These are phyloP conservation scores for Lachnum nothofagi DNA, from an alignment of 2,329 filamentous ascomycete genomes.

Conservation along the genomic window DNA sequence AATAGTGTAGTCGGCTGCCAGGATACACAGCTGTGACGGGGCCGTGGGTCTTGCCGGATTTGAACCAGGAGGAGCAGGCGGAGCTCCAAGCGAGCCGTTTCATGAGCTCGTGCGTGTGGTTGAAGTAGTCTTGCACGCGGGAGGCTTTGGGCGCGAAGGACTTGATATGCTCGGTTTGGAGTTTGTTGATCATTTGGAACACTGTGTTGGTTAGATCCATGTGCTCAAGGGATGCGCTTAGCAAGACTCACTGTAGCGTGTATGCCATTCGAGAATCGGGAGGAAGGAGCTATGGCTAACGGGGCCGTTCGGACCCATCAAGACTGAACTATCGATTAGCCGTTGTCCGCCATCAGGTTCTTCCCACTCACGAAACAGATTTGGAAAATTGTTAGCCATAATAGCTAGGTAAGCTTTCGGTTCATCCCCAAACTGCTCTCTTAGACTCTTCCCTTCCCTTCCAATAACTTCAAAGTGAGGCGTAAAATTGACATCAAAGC, in stretches of 20 bases:
- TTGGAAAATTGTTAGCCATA: conserved; percentile 22
- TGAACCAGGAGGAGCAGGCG: conserved; percentile 27
- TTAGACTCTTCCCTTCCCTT: conserved; percentile 13
- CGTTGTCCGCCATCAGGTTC: conserved; percentile 30
- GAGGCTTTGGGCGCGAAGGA: conserved; percentile 41
- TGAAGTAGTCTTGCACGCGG: conserved; percentile 28
- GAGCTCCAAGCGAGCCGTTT: conserved; percentile 24
- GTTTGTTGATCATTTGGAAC: conserved; percentile 32
- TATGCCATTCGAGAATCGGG: conserved; percentile 32
- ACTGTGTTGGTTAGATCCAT: conserved; percentile 13
- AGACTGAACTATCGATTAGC: conserved; percentile 16
- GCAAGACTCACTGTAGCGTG: conserved; percentile 27
- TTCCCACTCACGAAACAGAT: conserved; percentile 30
- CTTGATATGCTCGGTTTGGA: conserved; percentile 34
- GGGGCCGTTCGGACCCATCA: conserved; percentile 30
- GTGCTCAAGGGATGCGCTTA: not conserved
- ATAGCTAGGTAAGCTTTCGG: conserved; percentile 26
- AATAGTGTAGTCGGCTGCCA: conserved; percentile 45
- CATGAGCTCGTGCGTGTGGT: conserved; percentile 34
- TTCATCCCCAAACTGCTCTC: conserved; percentile 18
- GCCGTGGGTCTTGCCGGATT: conserved; percentile 19
- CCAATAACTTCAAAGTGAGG: conserved; percentile 27
- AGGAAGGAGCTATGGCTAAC: conserved; percentile 28
- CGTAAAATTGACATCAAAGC: conserved; percentile 30
- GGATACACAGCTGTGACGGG: conserved; percentile 40